Evolutionary conservation across 495 filamentous ascomycete genomes (phyloP).

Genomic region (Daldinia bambusicola): DNA sequence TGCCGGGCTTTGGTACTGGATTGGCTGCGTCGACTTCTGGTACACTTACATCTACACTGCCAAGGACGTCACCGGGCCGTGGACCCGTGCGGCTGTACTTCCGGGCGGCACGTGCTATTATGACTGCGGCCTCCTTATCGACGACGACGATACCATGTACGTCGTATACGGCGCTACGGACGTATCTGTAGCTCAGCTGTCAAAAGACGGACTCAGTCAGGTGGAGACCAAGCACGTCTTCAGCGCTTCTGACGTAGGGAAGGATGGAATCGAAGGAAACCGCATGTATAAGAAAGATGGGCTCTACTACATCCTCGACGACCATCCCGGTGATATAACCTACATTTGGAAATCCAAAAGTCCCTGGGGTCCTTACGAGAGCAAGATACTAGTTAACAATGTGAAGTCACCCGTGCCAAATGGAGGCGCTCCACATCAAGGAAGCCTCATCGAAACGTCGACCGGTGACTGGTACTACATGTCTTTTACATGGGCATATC

Average conservation of each 20-base stretch:
- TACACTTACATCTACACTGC: constrained; percentile 64
- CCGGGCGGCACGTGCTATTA: constrained; percentile 62
- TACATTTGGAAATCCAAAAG: constrained; percentile 60
- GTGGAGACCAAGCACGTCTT: constrained; percentile 58
- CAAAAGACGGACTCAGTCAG: constrained; percentile 56
- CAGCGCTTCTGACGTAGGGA: constrained; percentile 44
- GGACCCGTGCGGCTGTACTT: constrained; percentile 29
- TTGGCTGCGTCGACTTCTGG: constrained; percentile 62
- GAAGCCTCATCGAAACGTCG: constrained; percentile 64
- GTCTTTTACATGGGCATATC: constrained; percentile 65
- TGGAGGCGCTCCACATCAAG: constrained; percentile 63
- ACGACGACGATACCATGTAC: constrained; percentile 68
- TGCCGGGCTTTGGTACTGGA: constrained; percentile 64
- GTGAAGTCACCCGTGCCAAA: constrained; percentile 55
- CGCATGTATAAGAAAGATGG: constrained; percentile 67
- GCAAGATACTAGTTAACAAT: constrained; percentile 49
- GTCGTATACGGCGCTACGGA: constrained; percentile 64
- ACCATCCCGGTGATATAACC: constrained; percentile 56
- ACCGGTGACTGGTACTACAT: constrained; percentile 68
- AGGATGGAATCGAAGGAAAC: constrained; percentile 62
- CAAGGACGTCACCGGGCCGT: constrained; percentile 36
- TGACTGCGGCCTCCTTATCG: constrained; percentile 66
- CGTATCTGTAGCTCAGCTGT: constrained; percentile 62
- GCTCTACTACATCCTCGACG: constrained; percentile 64
- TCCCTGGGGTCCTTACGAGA: constrained; percentile 60